phyloP scores from a whole-genome alignment of 202 grass and related monocot species.

The Carex arenaria region DNA sequence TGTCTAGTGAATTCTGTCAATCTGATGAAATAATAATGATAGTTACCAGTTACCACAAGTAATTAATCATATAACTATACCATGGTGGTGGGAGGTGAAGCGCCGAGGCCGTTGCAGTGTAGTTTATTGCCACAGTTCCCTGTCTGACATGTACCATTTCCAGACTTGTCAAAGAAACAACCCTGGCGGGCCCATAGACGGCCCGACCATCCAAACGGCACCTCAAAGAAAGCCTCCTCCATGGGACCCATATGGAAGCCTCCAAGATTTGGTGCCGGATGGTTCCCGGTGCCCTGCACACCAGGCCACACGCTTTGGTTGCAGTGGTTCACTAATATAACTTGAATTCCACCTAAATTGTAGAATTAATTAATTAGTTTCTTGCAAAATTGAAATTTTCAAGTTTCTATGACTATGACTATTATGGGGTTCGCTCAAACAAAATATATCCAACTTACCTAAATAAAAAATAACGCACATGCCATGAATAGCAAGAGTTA shows the following conservation, averaged over 20 bases:
- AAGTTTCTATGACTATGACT: neutral
- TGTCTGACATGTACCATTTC: slow-evolving; percentile 45
- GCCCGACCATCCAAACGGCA: slow-evolving; percentile 63
- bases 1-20: neutral
- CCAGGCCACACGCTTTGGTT: slow-evolving; percentile 62
- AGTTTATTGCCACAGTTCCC: slow-evolving; percentile 54
- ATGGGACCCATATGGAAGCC: slow-evolving; percentile 59
- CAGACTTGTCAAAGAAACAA: slow-evolving; percentile 53
- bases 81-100: slow-evolving; percentile 42
- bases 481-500: neutral
- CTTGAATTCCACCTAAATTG: slow-evolving; percentile 40
- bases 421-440: neutral
- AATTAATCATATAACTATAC: neutral
- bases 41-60: neutral
- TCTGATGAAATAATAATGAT: neutral
- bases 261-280: slow-evolving; percentile 48
- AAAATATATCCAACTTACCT: neutral
- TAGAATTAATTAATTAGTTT: neutral
- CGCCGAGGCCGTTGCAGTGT: slow-evolving; percentile 31
- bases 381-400: neutral
- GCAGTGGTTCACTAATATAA: slow-evolving; percentile 83
- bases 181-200: slow-evolving; percentile 60
- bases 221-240: slow-evolving; percentile 47
- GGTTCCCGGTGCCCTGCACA: slow-evolving; percentile 38
- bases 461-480: neutral